Base-by-base conservation (phyloP, 305 asterid species). In the Fraxinus dipetala region DNA sequence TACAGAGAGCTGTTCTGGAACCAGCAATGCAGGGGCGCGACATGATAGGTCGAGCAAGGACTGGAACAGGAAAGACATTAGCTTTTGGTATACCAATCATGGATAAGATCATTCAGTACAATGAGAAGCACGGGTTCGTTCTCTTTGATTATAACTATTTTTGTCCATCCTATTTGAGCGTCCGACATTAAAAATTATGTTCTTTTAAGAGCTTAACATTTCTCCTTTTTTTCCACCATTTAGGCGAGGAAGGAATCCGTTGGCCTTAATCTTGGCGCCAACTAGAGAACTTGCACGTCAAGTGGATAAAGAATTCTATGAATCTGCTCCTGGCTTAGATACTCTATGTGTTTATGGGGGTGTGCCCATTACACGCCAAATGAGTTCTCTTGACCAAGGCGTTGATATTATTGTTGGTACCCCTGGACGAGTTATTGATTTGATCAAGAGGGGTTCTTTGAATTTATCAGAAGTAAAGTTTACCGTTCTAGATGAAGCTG, bases 21-120 rank as follows among this genome's bases (percentile, higher is more conserved):
- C 98, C 99, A 8, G 99, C 99, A 34, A 94, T 93, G 98, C 90
- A 91, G 86, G 99, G 99, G 14, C 94, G 89, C 2, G 98, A 96
- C 84, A 92, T 96, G 98, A 96, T 96, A 75, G 98, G 98, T 76
- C 90, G 99, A 59, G 99, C 98, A 78, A 89, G 97, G 84, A 94
- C 98, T 0, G 98, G 99, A 84, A 96, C 98, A 0, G 99, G 99
- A 85, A 94, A 96, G 90, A 96, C 98, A 9, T 88, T 96, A 70
- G 99, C 99, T 81, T 96, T 96, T 79, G 99, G 98, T 69, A 94
- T 96, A 43, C 99, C 99, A 35, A 89, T 96, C 80, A 86, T 96
- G 89, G 98, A 96, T 82, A 96, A 96, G 86, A 93, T 95, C 80
- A 90, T 94, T 31, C 83, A 88, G 80, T 95, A 81, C 87, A 94